phyloP scores from a whole-genome alignment of 140 eudicot species.

The Erigeron philadelphicus region DNA sequence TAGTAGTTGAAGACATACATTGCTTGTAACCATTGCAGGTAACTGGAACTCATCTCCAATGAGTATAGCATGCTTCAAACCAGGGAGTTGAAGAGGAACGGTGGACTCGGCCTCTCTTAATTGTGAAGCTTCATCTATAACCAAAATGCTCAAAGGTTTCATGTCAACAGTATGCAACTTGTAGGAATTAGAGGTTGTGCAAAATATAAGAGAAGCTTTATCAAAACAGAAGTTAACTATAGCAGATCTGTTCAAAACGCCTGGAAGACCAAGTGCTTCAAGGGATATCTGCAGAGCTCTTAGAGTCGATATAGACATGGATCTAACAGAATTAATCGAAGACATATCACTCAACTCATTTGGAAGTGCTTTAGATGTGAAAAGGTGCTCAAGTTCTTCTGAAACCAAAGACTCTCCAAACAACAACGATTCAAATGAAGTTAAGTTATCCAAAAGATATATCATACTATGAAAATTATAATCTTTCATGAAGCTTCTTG shows the following conservation, averaged over 20 bases:
- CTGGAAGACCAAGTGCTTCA: background rate
- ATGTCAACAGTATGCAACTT: background rate
- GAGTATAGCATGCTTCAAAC: no score
- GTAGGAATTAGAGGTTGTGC: background rate
- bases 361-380: background rate
- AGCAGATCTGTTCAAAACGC: no score
- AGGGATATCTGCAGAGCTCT: background rate
- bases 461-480: conserved; percentile 16
- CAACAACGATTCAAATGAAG: conserved; percentile 26
- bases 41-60: no score
- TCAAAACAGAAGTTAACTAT: background rate
- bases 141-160: background rate
- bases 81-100: no score
- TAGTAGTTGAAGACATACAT: no score
- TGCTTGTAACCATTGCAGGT: no score
- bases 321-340: conserved; percentile 8
- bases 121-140: no score
- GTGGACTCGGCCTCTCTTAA: no score
- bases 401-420: conserved; percentile 25
- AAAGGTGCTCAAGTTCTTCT: conserved; percentile 30
- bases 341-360: conserved; percentile 1
- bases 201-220: background rate
- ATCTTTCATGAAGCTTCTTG: conserved; percentile 19
- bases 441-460: conserved; percentile 10
- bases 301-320: conserved; percentile 8